Base-by-base conservation (phyloP, 352 stramenopile genomes). In the Globisporangium rhizosaccharum region DNA sequence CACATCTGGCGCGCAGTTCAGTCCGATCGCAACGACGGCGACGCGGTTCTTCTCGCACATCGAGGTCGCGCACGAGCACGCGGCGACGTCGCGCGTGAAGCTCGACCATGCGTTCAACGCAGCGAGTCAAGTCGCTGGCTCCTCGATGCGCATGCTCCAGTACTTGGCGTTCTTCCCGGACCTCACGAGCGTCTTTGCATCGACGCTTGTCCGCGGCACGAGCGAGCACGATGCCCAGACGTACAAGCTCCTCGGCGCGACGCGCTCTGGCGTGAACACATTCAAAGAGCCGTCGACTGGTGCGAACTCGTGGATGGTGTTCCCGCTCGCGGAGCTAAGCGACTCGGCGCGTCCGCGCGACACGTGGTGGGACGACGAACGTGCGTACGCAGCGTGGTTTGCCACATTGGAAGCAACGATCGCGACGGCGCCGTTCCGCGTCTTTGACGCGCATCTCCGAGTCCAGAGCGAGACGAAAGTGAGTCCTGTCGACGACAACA, bases 131-230 rank as follows among this genome's bases (percentile, higher is more conserved):
- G 47, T 68, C 15, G 23, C 52, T 0, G 72, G 72, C 3, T 82
- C 70, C 1, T 82, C 73, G 3, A 63, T 82, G 55, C 68, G 70
- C 1, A 62, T 82, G 62, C 44, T 79, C 9, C 70, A 79, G 51
- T 61, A 62, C 50, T 73, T 82, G 58, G 67, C 60, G 20, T 79
- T 70, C 56, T 73, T 75, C 46, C 59, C 62, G 0, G 72, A 76
- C 14, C 56, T 75, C 20, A 36, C 76, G 11, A 79, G 70, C 28
- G 63, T 46, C n/a, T 76, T 71, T 28, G 53, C 62, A 4, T 57
- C 28, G 6, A 33, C 48, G 1, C 11, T 56, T 10, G 54, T 26
- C 11, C 12, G 45, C 41, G 18, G 10, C 17, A 51, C 9, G 2
- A 10, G 14, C 14, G 42, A 14, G 20, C 60, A 53, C 39, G 72